Evolutionary conservation across 2,329 filamentous ascomycete species (phyloP).

Genomic region (Parasarocladium wereldwijsianum): DNA sequence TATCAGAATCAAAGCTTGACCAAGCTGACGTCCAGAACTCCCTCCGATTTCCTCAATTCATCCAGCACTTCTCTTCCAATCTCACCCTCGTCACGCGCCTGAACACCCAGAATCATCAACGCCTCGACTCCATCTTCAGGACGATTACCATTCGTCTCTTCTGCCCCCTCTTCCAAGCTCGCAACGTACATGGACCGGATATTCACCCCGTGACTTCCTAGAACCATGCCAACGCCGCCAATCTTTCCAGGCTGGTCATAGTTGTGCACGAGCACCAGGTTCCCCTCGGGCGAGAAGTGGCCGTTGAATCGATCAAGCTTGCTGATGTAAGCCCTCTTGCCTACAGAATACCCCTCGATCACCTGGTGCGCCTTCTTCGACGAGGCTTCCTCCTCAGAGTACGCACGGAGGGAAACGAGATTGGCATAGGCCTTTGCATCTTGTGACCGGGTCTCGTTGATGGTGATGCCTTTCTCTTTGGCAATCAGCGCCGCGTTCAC

Average conservation of each 20-base stretch:
- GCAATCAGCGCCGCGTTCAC: constrained; percentile 68
- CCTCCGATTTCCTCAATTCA: constrained; percentile 32
- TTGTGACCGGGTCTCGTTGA: constrained; percentile 57
- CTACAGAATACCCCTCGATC: constrained; percentile 53
- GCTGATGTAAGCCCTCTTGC: constrained; percentile 52
- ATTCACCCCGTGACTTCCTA: constrained; percentile 60
- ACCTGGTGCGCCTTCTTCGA: constrained; percentile 21
- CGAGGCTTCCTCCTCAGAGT: constrained; percentile 14
- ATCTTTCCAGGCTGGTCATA: constrained; percentile 75
- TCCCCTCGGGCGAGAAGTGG: constrained; percentile 59
- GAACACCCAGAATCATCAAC: constrained; percentile 65
- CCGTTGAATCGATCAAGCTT: constrained; percentile 60
- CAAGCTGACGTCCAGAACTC: constrained; percentile 40
- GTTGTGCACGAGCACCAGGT: constrained; percentile 64
- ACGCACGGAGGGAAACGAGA: constrained; percentile 53
- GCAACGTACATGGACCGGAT: constrained; percentile 70
- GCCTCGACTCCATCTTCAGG: constrained; percentile 43
- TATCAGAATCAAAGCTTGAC: constrained; percentile 29
- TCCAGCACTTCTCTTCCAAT: constrained; percentile 42
- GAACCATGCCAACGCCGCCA: constrained; percentile 56
- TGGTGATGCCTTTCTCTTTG: constrained; percentile 60
- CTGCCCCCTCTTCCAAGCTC: constrained; percentile 23
- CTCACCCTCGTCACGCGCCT: constrained; percentile 29
- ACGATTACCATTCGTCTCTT: constrained; percentile 10
- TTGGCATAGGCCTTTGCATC: constrained; percentile 37